These are phyloP conservation scores for Monosporozyma unispora DNA, from an alignment of 805 yeast species.

Conservation along the genomic window DNA sequence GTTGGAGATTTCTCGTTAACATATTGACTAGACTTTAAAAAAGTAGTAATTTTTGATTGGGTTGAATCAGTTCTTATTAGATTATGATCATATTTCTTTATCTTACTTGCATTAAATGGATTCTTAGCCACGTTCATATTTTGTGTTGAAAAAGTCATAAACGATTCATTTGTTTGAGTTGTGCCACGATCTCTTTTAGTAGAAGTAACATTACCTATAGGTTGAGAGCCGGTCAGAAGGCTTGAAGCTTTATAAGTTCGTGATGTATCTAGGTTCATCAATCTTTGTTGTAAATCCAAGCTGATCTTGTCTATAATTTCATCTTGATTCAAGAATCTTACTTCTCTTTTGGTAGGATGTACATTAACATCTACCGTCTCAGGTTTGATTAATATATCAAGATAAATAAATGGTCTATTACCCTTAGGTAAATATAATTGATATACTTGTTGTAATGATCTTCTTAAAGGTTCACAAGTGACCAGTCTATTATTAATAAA, in stretches of 20 bases:
- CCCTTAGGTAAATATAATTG: slow-evolving; percentile 70
- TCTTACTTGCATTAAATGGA: slow-evolving; percentile 7
- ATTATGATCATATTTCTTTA: slow-evolving; percentile 27
- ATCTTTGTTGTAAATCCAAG: slow-evolving; percentile 37
- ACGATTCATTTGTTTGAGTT: neutral
- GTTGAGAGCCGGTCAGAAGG: slow-evolving; percentile 30
- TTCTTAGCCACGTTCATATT: neutral
- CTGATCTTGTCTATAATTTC: slow-evolving; percentile 66
- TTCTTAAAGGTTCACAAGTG: slow-evolving; percentile 65
- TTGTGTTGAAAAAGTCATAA: neutral
- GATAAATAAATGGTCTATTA: slow-evolving; percentile 63
- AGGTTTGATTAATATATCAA: slow-evolving; percentile 61
- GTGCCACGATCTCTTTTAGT: neutral
- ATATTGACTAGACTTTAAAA: slow-evolving; percentile 11
- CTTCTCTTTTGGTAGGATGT: slow-evolving; percentile 94
- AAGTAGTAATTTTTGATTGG: slow-evolving; percentile 25
- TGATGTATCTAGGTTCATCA: slow-evolving; percentile 54
- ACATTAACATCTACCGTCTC: slow-evolving; percentile 80
- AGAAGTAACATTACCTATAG: neutral
- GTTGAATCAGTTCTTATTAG: slow-evolving; percentile 29
- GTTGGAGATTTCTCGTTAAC: neutral
- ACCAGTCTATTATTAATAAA: slow-evolving; percentile 84
- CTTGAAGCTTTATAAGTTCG: slow-evolving; percentile 63
- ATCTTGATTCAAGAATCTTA: slow-evolving; percentile 74
- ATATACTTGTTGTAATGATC: slow-evolving; percentile 58